phyloP scores from a whole-genome alignment of 345 rosid genomes.

The Corymbia maculata region DNA sequence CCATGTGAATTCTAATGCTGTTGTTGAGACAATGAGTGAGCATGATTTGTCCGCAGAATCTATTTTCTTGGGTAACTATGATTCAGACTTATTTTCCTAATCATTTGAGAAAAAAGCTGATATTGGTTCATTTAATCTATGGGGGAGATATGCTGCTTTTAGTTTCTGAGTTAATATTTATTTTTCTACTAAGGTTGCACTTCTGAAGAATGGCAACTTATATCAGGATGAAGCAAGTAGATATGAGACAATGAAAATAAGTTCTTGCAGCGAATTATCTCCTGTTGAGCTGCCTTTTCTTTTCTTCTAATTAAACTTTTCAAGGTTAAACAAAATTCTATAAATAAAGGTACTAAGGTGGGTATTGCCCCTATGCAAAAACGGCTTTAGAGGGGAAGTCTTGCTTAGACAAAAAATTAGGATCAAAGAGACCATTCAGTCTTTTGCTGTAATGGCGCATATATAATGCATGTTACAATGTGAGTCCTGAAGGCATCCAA shows the following conservation, averaged over 20 bases:
- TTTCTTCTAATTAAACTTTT: background rate
- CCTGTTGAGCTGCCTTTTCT: background rate
- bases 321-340: background rate
- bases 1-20: background rate
- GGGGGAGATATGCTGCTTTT: background rate
- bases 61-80: background rate
- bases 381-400: background rate
- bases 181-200: background rate
- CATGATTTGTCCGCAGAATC: background rate
- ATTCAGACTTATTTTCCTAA: background rate
- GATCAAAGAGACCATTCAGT: background rate
- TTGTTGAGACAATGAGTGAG: background rate
- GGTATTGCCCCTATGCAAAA: background rate
- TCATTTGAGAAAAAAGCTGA: background rate
- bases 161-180: background rate
- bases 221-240: background rate
- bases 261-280: background rate
- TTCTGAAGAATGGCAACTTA: background rate
- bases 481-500: background rate
- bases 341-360: background rate
- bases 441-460: background rate
- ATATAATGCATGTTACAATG: background rate
- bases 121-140: background rate
- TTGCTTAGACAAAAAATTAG: background rate
- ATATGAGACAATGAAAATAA: background rate